phyloP scores from a whole-genome alignment of 768 basidiomycete genomes.

The Cystofilobasidium macerans region DNA sequence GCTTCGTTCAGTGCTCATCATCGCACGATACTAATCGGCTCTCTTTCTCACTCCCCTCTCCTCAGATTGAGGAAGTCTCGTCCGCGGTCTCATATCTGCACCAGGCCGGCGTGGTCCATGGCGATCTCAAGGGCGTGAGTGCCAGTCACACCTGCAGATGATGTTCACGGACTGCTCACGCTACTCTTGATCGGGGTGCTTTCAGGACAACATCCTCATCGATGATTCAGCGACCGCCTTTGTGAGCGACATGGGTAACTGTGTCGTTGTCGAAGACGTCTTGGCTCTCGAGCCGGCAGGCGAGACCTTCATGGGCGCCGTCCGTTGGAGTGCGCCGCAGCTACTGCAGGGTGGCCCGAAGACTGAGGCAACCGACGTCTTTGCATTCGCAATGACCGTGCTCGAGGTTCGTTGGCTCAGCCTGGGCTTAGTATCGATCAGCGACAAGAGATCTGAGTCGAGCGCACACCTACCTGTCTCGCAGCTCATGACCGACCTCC shows the following conservation, averaged over 20 bases:
- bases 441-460: too few relatives aligned
- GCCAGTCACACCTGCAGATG: too few relatives aligned
- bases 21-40: too few relatives aligned
- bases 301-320: neutral
- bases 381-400: neutral
- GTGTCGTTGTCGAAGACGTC: neutral
- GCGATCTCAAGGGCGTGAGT: conserved; percentile 9
- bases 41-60: too few relatives aligned
- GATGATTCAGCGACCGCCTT: neutral
- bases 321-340: conserved; percentile 3
- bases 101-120: neutral
- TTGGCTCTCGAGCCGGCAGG: neutral
- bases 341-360: neutral
- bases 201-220: conserved; percentile 4
- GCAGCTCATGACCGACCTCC: conserved; percentile 11
- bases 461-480: neutral
- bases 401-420: neutral
- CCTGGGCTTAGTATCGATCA: neutral
- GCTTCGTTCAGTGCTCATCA: neutral
- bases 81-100: conserved; percentile 7
- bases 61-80: conserved; percentile 6
- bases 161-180: too few relatives aligned
- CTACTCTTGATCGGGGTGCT: neutral
- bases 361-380: neutral
- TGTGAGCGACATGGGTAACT: conserved; percentile 4